Base-by-base conservation (phyloP, 108 stramenopile species). In the Nannochloropsis salina region DNA sequence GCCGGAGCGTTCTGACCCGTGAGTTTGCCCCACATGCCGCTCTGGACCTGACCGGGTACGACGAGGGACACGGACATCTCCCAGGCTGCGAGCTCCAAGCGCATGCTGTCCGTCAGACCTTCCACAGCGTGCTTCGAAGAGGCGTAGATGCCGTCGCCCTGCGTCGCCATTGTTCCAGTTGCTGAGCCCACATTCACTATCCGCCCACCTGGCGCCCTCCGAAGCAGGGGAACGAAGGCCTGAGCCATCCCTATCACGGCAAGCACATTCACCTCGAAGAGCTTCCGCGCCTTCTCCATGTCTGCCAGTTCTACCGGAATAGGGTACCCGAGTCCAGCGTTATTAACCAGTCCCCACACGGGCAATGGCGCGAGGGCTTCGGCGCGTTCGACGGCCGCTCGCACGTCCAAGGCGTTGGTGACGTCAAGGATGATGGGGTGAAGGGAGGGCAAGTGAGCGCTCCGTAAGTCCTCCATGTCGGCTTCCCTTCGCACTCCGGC, bases 381-480 rank as follows among this genome's bases (percentile, higher is more conserved):
- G 8, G 44, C 82, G 42, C 21, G 42, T 82, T 82, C 82, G 20
- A 82, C 44, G 44, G 82, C 82, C 21, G 82, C 42, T 43, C 20
- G 20, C 44, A 43, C 42, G 8, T 43, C 42, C 20, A 4, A 15
- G 9, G 42, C 20, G 20, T 82, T 45, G 82, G 82, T 82, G 3
- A 82, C 82, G 82, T 82, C 82, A 43, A 82, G 42, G 44, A 82
- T 44, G 44, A 82, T 45, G 20, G 82, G 82, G 44, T 82, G 44
- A 82, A 44, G 82, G 20, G 82, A 44, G 3, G 42, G 82, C 44
- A 44, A 45, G 42, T 82, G 82, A 21, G 82, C 82, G 82, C 42
- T 82, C 20, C 21, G 82, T n/a, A 82, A 44, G 42, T 15, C 44
- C 44, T 82, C 82, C 15, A 45, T 9, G 44, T 82, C 82, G 82